These are phyloP conservation scores for Funneliformis mosseae DNA, from an alignment of 192 early-diverging fungal genomes.

Conservation along the genomic window DNA sequence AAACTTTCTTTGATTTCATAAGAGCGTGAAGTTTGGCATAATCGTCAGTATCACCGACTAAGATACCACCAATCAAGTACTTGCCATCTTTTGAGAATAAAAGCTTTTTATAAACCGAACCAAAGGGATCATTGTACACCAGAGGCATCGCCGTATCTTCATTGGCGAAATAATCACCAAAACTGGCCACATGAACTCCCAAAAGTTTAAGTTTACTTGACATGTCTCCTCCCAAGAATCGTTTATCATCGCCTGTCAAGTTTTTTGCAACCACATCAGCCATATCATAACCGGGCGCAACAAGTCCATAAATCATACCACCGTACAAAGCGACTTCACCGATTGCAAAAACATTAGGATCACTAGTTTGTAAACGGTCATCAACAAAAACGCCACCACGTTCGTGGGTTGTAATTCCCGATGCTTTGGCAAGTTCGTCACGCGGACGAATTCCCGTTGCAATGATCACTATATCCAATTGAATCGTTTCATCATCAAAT, in stretches of 20 bases:
- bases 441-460: conserved; percentile 61
- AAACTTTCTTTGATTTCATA: conserved; percentile 52
- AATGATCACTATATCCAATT: conserved; percentile 47
- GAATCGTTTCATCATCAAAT: conserved; percentile 13
- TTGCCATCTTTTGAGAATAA: conserved; percentile 68
- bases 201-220: conserved; percentile 71
- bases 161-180: conserved; percentile 67
- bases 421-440: conserved; percentile 57
- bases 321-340: conserved; percentile 60
- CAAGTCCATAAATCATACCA: conserved; percentile 56
- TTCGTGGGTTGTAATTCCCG: conserved; percentile 45
- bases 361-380: conserved; percentile 48
- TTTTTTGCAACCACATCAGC: conserved; percentile 64
- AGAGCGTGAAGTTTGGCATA: conserved; percentile 65
- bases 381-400: conserved; percentile 67
- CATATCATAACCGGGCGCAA: conserved; percentile 74
- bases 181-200: conserved; percentile 70
- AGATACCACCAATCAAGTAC: conserved; percentile 64
- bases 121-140: conserved; percentile 55
- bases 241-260: conserved; percentile 36
- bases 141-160: conserved; percentile 40
- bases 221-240: conserved; percentile 52
- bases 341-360: conserved; percentile 57
- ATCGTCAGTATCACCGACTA: conserved; percentile 69
- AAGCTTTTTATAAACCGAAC: conserved; percentile 62